Evolutionary conservation across 495 filamentous ascomycete genomes (phyloP).

Genomic region (Cercophora newfieldiana): DNA sequence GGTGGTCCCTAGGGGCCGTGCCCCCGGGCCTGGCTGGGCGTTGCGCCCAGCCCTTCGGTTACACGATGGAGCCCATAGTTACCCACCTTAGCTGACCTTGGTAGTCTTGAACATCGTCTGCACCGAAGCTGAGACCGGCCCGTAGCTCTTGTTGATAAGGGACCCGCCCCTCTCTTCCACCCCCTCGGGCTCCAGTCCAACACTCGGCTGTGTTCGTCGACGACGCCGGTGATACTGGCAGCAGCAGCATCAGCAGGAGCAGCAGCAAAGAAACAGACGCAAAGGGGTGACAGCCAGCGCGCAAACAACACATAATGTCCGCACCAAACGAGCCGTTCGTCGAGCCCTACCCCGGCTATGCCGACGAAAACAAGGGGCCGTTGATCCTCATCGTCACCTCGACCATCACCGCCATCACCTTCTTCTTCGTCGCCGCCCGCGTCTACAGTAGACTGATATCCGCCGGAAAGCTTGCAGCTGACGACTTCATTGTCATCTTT

Average conservation of each 20-base stretch:
- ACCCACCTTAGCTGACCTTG: no score
- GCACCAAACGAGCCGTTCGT: background rate
- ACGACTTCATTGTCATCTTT: conserved; percentile 19
- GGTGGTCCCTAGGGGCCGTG: no score
- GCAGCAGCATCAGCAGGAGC: no score
- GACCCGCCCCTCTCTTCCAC: background rate
- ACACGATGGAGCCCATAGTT: no score
- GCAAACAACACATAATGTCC: background rate
- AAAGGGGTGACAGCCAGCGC: background rate
- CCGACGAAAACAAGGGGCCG: conserved; percentile 25
- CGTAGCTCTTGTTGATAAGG: background rate
- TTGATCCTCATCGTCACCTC: conserved; percentile 20
- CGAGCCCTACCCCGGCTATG: conserved; percentile 18
- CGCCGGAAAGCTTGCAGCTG: conserved; percentile 13
- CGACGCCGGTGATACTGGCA: no score
- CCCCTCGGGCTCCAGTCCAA: background rate
- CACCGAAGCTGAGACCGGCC: no score
- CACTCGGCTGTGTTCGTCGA: background rate
- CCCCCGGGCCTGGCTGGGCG: background rate
- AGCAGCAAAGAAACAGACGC: no score
- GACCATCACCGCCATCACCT: conserved; percentile 17
- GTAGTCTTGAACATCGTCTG: no score
- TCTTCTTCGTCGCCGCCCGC: conserved; percentile 24
- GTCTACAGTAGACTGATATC: conserved; percentile 25
- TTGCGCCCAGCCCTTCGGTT: background rate